A percentile compares a stretch with the other conserved stretches of the same genome.
These are phyloP conservation scores for Phytopythium chamaehyphon DNA, from an alignment of 352 stramenopile genomes.

Conservation along the genomic window DNA sequence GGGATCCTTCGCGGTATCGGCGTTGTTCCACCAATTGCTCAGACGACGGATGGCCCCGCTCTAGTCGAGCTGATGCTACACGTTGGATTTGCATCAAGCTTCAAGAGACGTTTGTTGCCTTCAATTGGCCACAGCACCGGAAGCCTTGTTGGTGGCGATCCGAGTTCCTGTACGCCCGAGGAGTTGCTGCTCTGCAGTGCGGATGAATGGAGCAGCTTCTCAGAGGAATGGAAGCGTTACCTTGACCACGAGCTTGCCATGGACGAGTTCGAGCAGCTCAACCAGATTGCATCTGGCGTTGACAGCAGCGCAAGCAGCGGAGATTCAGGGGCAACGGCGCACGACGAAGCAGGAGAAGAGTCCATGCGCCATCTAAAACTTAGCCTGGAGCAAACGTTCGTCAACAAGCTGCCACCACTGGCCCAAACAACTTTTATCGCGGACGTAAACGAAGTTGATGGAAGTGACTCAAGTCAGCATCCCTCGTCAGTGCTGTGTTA, in stretches of 20 bases:
- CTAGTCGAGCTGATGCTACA: constrained; percentile 61
- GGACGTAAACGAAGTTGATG: not conserved
- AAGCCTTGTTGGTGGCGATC: constrained; percentile 2
- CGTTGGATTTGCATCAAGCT: constrained; percentile 59
- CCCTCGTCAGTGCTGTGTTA: constrained; percentile 1
- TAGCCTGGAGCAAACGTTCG: constrained; percentile 31
- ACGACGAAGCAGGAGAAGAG: not conserved
- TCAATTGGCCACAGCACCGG: not conserved
- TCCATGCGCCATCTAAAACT: constrained; percentile 23
- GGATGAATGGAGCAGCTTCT: constrained; percentile 52
- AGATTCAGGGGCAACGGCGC: not conserved
- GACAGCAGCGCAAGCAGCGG: constrained; percentile 3
- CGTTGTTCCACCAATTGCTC: constrained; percentile 46
- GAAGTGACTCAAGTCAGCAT: not conserved
- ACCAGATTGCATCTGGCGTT: constrained; percentile 8
- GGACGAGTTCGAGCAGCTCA: constrained; percentile 49
- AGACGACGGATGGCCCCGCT: constrained; percentile 40
- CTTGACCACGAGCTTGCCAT: constrained; percentile 50
- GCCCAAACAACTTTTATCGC: constrained; percentile 3
- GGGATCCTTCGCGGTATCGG: constrained; percentile 58
- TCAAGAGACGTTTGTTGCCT: constrained; percentile 30
- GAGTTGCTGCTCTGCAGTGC: constrained; percentile 54
- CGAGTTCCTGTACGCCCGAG: constrained; percentile 11
- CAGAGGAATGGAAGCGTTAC: constrained; percentile 48
- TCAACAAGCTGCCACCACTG: constrained; percentile 21